Conservation (phyloP, 768 basidiomycete genomes). For the Macrolepiota dolichaula region DNA sequence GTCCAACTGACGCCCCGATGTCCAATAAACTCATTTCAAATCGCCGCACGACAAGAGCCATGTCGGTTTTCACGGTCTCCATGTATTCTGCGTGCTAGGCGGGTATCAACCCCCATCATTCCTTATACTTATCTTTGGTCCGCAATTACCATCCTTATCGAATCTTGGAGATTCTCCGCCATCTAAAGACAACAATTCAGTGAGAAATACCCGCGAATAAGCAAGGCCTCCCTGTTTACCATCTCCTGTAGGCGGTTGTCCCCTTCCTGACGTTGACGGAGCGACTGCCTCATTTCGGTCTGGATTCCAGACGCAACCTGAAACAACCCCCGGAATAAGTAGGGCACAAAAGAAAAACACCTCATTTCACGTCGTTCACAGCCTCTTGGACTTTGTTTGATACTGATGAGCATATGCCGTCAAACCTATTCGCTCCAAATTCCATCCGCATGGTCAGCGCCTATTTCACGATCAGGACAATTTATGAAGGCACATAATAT, state of each 20-base stretch:
- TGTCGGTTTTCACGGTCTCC: constrained; percentile 3
- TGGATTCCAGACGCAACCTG: neutral
- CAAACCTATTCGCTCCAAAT: neutral
- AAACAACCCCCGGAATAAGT: neutral
- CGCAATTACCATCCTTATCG: neutral
- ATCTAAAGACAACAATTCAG: neutral
- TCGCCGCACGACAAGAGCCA: neutral
- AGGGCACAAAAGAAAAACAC: neutral
- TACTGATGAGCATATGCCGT: neutral
- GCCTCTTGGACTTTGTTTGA: neutral
- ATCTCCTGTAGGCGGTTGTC: neutral
- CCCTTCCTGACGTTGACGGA: neutral
- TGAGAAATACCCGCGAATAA: neutral
- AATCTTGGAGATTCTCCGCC: neutral
- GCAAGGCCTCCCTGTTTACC: neutral
- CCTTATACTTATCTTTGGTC: neutral
- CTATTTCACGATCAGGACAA: neutral
- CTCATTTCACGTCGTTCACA: neutral
- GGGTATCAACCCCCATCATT: neutral
- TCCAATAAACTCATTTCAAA: neutral
- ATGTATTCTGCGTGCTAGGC: constrained; percentile 4
- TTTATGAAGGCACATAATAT: neutral
- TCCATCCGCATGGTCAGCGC: neutral
- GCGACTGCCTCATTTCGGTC: neutral
- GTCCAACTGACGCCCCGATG: neutral